Base-by-base conservation (phyloP, 169 alveolate genomes). In the Theileria parva region DNA sequence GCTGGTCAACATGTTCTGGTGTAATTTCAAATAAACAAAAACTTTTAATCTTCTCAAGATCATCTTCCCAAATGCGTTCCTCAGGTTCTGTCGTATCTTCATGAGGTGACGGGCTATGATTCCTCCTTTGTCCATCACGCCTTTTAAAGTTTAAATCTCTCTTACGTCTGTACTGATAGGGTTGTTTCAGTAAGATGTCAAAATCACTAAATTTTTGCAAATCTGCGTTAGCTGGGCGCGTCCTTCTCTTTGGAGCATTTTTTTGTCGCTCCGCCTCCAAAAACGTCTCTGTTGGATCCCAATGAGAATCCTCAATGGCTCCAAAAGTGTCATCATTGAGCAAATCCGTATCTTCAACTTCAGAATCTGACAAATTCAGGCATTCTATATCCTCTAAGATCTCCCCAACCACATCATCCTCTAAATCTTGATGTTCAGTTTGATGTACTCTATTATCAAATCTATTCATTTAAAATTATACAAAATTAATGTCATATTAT, bases 281-380 rank as follows among this genome's bases (percentile, higher is more conserved):
- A 60, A 83, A 83, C 11, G 89, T 83, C 64, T 75, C 89, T 21
- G 89, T 76, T 9, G 89, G 89, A 60, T 83, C 89, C 89, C 89
- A 83, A 8, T 19, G 53, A 0, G 44, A 19, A 19, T 77, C 86
- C 0, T 61, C 85, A 32, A 77, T 48, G 17, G 30, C 87, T 28
- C 91, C 91, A 74, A 85, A 85, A 0, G 91, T 85, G 61, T 85
- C 91, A 27, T 65, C 86, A 68, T 85, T 85, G 15, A 85, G 85
- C 1, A 51, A 64, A 70, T 85, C 87, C 32, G 69, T 44, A 28
- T 48, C 63, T 12, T 65, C 80, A 11, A 51, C 25, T 8, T 63
- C 83, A 1, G 27, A 39, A 25, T 21, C 87, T 37, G 61, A 87
- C 48, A 70, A 25, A 44, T 72, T 67, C 32, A 85, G 39, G 51